phyloP scores from a whole-genome alignment of 371 early-diverging fungal genomes.

The Mortierella sp. region DNA sequence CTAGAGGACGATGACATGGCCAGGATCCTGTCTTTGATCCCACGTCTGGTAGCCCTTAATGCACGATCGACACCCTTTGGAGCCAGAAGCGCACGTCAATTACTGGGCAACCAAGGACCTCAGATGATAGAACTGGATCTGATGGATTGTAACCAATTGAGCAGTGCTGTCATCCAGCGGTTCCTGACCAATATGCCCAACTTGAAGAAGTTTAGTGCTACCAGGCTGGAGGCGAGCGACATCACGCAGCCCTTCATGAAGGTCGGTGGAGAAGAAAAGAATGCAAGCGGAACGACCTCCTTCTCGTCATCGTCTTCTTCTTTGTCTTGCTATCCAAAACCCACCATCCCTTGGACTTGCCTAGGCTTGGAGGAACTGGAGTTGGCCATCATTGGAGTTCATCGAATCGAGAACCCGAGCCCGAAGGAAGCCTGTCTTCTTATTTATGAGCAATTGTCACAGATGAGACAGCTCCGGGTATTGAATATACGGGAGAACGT shows the following conservation, averaged over 20 bases:
- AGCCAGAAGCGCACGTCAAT: background rate
- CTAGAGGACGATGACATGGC: constrained; percentile 17
- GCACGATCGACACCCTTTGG: constrained; percentile 23
- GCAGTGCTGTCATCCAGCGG: background rate
- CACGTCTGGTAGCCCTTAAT: constrained; percentile 5
- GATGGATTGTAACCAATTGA: constrained; percentile 5
- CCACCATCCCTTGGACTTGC: constrained; percentile 11
- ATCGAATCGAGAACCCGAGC: background rate
- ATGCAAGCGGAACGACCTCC: background rate
- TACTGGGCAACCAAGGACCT: constrained; percentile 4
- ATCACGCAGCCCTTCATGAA: background rate
- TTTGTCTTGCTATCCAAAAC: too few species aligned
- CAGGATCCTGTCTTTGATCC: constrained; percentile 8
- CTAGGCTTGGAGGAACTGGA: constrained; percentile 15
- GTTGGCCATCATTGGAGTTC: constrained; percentile 8
- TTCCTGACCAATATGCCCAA: constrained; percentile 8
- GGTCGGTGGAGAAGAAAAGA: too few species aligned
- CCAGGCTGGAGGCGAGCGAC: constrained; percentile 3
- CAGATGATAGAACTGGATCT: constrained; percentile 16
- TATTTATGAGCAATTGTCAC: constrained; percentile 10
- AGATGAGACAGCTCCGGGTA: background rate
- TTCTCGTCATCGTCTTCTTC: background rate
- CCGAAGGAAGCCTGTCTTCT: background rate
- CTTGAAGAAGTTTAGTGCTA: constrained; percentile 7
- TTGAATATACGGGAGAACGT: constrained; percentile 5